A percentile compares a stretch with the other conserved stretches of the same genome.
Evolutionary conservation across 2,329 filamentous ascomycete species (phyloP).

Genomic region (Cladobotryum mycophilum): DNA sequence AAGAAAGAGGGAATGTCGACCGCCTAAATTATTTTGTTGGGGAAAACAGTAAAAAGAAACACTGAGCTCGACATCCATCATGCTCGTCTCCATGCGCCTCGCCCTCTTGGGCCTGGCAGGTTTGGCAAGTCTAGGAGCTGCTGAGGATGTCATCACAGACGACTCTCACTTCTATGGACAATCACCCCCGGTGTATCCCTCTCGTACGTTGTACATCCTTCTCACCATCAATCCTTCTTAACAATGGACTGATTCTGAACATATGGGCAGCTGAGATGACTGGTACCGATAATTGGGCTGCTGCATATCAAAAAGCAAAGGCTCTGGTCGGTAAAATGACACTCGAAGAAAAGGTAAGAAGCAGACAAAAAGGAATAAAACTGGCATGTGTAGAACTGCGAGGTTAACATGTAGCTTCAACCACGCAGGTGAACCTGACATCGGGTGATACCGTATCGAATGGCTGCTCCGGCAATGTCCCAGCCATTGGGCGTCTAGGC

Average conservation of each 20-base stretch:
- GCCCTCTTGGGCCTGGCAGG: constrained; percentile 3
- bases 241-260: neutral
- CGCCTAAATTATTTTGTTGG: too few species aligned
- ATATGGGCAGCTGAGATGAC: constrained; percentile 40
- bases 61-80: neutral
- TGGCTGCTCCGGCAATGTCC: constrained; percentile 42
- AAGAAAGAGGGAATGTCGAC: too few species aligned
- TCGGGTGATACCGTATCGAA: constrained; percentile 56
- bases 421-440: constrained; percentile 59
- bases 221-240: too few species aligned
- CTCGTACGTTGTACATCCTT: constrained; percentile 34
- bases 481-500: constrained; percentile 29
- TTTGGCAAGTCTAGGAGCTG: neutral
- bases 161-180: constrained; percentile 43
- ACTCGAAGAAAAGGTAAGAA: constrained; percentile 60
- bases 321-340: constrained; percentile 67
- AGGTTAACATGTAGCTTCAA: neutral
- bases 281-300: constrained; percentile 60
- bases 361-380: neutral
- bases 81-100: constrained; percentile 1
- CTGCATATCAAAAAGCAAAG: constrained; percentile 60
- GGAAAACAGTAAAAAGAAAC: too few species aligned
- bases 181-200: constrained; percentile 45
- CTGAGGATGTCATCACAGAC: constrained; percentile 26
- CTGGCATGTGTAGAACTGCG: neutral